A percentile compares a stretch with the other conserved stretches of the same genome.
phyloP scores from a whole-genome alignment of 148 eudicot genomes.

The Rhododendron ovatum region DNA sequence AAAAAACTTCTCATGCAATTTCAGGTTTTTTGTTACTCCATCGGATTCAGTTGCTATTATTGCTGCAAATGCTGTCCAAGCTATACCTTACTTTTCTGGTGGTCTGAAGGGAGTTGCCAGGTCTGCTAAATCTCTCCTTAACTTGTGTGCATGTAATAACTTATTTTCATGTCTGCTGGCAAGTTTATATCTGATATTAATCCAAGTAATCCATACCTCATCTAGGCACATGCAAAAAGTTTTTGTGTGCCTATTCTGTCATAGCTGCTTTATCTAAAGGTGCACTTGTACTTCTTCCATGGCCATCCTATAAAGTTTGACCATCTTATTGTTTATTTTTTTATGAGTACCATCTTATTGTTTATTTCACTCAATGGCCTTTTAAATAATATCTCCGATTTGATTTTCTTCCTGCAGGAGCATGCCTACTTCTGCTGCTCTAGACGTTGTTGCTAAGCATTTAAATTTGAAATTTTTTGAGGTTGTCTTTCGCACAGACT shows the following conservation, averaged over 20 bases:
- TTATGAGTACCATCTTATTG: neutral
- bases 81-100: slow-evolving; percentile 89
- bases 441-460: slow-evolving; percentile 89
- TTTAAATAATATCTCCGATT: neutral
- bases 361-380: neutral
- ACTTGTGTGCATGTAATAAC: neutral
- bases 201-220: neutral
- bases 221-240: neutral
- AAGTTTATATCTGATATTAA: neutral
- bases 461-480: slow-evolving; percentile 85
- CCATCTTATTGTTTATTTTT: slow-evolving; percentile 3
- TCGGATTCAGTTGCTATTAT: slow-evolving; percentile 98
- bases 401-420: slow-evolving; percentile 53
- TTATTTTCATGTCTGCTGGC: neutral
- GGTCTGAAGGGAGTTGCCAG: slow-evolving; percentile 97
- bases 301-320: neutral
- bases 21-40: slow-evolving; percentile 94
- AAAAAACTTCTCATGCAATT: slow-evolving; percentile 14
- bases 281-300: neutral
- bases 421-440: slow-evolving; percentile 99
- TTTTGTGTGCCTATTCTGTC: neutral
- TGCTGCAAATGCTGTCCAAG: slow-evolving; percentile 91
- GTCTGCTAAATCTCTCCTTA: slow-evolving; percentile 26
- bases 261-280: neutral
- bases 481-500: slow-evolving; percentile 32